These are phyloP conservation scores for Lachancea mirantina DNA, from an alignment of 805 yeast genomes.

Conservation along the genomic window DNA sequence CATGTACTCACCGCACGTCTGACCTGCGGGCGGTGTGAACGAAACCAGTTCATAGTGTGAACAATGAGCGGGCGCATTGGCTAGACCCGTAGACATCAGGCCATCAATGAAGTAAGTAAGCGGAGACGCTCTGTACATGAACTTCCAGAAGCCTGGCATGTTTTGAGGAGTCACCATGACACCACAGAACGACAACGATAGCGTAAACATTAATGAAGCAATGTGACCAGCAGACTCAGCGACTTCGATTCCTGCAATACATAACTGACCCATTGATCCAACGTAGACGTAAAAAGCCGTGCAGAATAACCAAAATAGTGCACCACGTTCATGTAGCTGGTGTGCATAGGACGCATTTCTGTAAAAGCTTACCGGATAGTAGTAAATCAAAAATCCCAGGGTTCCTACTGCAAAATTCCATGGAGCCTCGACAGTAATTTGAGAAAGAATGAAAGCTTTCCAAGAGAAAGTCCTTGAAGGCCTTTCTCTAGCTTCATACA, in stretches of 20 bases:
- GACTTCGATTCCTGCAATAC: conserved; percentile 51
- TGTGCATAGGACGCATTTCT: conserved; percentile 50
- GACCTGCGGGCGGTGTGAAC: conserved; percentile 47
- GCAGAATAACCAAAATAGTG: conserved; percentile 42
- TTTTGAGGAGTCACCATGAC: conserved; percentile 51
- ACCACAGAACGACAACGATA: conserved; percentile 72
- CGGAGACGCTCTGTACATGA: conserved; percentile 71
- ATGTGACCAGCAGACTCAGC: conserved; percentile 60
- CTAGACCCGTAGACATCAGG: conserved; percentile 48
- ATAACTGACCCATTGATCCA: conserved; percentile 51
- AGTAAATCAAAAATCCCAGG: conserved; percentile 52
- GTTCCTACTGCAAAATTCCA: conserved; percentile 58
- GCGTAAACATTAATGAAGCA: conserved; percentile 49
- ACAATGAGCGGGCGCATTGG: conserved; percentile 43
- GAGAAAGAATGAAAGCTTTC: conserved; percentile 54
- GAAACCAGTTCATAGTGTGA: conserved; percentile 39
- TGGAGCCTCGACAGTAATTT: conserved; percentile 59
- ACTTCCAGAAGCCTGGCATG: conserved; percentile 72
- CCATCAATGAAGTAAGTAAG: conserved; percentile 58
- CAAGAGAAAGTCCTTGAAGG: conserved; percentile 67
- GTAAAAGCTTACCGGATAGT: conserved; percentile 67
- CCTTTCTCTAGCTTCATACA: conserved; percentile 67
- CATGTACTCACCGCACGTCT: conserved; percentile 54
- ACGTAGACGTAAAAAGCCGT: conserved; percentile 46
- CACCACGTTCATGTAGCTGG: conserved; percentile 47